Conservation (phyloP, 768 basidiomycete species). For the Russula emetica region DNA sequence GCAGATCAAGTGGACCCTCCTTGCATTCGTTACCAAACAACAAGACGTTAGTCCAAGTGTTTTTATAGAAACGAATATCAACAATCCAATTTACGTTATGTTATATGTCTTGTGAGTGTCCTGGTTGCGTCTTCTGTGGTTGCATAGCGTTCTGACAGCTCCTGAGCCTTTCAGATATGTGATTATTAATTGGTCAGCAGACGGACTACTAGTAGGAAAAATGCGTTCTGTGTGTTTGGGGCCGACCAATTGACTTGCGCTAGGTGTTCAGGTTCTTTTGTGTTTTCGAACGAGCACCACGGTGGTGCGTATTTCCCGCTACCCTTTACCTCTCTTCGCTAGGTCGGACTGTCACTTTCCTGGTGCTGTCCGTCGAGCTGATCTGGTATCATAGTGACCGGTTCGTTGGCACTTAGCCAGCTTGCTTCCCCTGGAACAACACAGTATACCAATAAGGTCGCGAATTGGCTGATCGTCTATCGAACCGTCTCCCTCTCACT, state of each 20-base stretch:
- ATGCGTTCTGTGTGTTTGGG: neutral
- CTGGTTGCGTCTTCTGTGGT: neutral
- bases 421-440: conserved; percentile 22
- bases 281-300: conserved; percentile 3
- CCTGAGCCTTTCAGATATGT: conserved; percentile 30
- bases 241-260: neutral
- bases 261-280: conserved; percentile 17
- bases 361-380: neutral
- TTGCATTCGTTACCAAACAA: conserved; percentile 30
- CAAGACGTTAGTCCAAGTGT: conserved; percentile 28
- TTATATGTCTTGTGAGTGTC: conserved; percentile 31
- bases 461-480: conserved; percentile 25
- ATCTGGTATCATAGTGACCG: conserved; percentile 15
- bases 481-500: conserved; percentile 28
- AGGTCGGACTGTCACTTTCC: neutral
- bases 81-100: conserved; percentile 27
- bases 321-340: conserved; percentile 14
- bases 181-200: conserved; percentile 33
- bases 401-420: conserved; percentile 27
- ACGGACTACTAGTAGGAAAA: conserved; percentile 31
- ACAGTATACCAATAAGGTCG: conserved; percentile 7
- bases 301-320: conserved; percentile 11
- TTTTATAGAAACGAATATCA: conserved; percentile 28
- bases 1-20: conserved; percentile 25
- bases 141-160: conserved; percentile 1